phyloP scores from a whole-genome alignment of 2,329 filamentous ascomycete species.

The Seiridium unicorne region DNA sequence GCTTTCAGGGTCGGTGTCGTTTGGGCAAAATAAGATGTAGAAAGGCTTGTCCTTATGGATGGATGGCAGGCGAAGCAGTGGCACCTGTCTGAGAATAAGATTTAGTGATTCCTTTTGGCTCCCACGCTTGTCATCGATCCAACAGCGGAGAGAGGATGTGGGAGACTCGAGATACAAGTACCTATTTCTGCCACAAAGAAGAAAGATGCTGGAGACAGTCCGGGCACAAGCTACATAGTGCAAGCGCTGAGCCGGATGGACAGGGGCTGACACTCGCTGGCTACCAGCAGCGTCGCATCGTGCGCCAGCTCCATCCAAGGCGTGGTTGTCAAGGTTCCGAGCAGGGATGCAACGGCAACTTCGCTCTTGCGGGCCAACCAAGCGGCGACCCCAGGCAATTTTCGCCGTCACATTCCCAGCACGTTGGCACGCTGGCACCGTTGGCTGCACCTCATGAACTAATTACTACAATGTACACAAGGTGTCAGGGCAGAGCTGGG shows the following conservation, averaged over 20 bases:
- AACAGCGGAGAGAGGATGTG: not conserved
- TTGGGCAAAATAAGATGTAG: too few relatives aligned
- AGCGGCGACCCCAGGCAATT: not conserved
- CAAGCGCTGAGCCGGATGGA: not conserved
- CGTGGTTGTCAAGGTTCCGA: not conserved
- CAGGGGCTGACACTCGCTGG: not conserved
- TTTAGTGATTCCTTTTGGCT: not conserved
- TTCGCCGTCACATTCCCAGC: not conserved
- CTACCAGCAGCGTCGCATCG: not conserved
- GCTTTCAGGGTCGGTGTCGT: too few relatives aligned
- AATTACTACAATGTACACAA: not conserved
- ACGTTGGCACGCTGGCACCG: not conserved
- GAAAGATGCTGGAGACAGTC: not conserved
- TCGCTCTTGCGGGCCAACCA: constrained; percentile 5
- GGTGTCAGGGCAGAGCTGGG: too few relatives aligned
- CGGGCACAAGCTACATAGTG: not conserved
- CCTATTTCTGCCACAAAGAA: too few relatives aligned
- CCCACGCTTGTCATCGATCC: not conserved
- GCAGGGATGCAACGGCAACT: constrained; percentile 1
- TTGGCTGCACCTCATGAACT: not conserved
- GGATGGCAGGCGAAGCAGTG: too few relatives aligned
- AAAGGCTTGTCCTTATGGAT: too few relatives aligned
- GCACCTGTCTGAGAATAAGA: not conserved
- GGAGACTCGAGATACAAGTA: not conserved
- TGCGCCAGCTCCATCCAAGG: not conserved